Evolutionary conservation across 306 rosid species (phyloP), one percentile per base, ranked within the genome.

Genomic region (Spatholobus suberectus): DNA sequence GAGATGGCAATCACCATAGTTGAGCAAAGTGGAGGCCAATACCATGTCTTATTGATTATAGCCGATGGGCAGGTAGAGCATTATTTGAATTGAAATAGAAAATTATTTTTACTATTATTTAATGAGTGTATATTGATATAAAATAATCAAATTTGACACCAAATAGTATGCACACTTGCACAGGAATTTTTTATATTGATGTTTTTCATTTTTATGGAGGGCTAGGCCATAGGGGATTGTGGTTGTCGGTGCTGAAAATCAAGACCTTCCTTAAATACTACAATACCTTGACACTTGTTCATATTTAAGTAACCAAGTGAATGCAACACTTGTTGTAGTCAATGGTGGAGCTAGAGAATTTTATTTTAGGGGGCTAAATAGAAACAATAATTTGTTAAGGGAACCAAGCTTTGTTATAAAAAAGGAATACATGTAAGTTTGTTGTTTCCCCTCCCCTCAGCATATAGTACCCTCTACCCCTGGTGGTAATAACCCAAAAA

Each of bases 1-100:
- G 99, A 96, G 91, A 96, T 94, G 99, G 99, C 92, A 66, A 89
- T 94, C 86, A 91, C 97, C 71, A 89, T 92, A 32, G 98, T 96
- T 72, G 99, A 96, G 89, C 94, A 94, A 75, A 96, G 97, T 86
- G 92, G 92, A 14, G 97, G 98, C 73, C 98, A 96, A 37, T 92
- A 96, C 90, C 99, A 96, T 92, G 98, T 94, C 70, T 85, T 96
- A 51, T 70, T 96, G 83, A 94, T 96, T 66, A 89, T 96, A 82
- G 99, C 99, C 3, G 99, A 96, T 85, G 98, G 99, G 18, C 98
- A 96, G 98, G 98, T 94, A 77, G 58, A 75, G 40, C 27, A 73
- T 71, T 73, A 35, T 47, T 44, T 59, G 58, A 55, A 52, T 78
- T 29, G 49, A 62, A 46, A 40, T 70, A 34, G 55, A 77, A 21